phyloP scores from a whole-genome alignment of 257 asterid species.

The Marsdenia floribunda region DNA sequence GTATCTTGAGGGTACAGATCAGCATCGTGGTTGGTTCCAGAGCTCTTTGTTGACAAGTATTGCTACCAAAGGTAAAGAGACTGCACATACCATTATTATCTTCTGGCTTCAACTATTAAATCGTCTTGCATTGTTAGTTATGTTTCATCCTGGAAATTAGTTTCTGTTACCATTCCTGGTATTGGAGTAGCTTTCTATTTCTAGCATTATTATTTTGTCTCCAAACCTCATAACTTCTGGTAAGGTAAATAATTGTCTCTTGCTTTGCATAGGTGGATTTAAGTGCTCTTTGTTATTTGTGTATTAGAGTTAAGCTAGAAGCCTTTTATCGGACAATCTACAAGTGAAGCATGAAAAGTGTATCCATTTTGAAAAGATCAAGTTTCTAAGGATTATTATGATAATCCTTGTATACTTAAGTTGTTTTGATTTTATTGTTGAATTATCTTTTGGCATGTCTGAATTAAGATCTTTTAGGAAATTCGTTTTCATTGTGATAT shows the following conservation, averaged over 20 bases:
- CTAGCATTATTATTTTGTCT: background rate
- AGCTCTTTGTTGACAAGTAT: constrained; percentile 88
- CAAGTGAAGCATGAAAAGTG: background rate
- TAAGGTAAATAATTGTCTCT: background rate
- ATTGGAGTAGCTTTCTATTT: background rate
- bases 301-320: background rate
- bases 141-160: too few species aligned
- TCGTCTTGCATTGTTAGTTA: background rate
- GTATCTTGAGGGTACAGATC: constrained; percentile 98
- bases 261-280: background rate
- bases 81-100: background rate
- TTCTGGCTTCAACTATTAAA: background rate
- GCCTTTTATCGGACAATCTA: background rate
- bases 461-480: background rate
- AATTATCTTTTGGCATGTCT: background rate
- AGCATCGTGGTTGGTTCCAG: constrained; percentile 99
- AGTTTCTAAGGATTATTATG: background rate
- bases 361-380: background rate
- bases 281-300: background rate
- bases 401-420: background rate
- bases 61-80: constrained; percentile 76
- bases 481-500: background rate
- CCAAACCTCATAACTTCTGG: background rate
- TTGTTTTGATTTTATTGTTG: background rate
- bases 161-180: too few species aligned